Evolutionary conservation across 768 basidiomycete species (phyloP), one percentile per base, ranked within the genome.

Genomic region (Tricholoma sp.): DNA sequence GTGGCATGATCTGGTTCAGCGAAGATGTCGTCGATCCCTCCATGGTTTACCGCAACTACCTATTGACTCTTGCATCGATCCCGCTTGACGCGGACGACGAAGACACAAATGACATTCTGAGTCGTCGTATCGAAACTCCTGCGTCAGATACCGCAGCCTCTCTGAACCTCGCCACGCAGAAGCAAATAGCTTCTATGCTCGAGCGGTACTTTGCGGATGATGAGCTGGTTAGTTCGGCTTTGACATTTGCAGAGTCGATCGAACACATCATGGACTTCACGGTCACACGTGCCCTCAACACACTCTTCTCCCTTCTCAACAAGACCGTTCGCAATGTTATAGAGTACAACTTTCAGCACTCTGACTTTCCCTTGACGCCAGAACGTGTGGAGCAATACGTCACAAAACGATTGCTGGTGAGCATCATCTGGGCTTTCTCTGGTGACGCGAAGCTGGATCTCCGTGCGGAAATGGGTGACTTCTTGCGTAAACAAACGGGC

Each of bases 1-100:
- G 97, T 67, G 97, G 97, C 69, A 99, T 99, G 97, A 96, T 99
- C 64, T 99, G 97, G 97, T 99, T 99, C 76, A 98, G 94, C 69
- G 94, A 98, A 57, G 94, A 98, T 61, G 86, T 97, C 50, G 85
- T 99, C 24, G 88, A 92, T 61, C 86, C 94, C 5, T 74, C 79
- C 0, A 98, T 98, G 97, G 83, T 97, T 16, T 97, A 90, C 71
- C 84, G 82, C 52, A 82, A 98, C 67, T 96, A 98, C 67, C 83
- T 99, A 47, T 79, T 83, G 53, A 86, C 87, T 0, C 77, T 98
- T 24, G 79, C 86, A 0, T 76, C 84, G 1, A 77, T 87, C 1
- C 83, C 94, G 10, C 73, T 98, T 63, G 94, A 94, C 66, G 86
- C 87, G 8, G 93, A 94, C 56, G 96, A 98, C 57, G 96, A 98